Conservation (phyloP, 441 rosid species). For the Theobroma grandiflorum region DNA sequence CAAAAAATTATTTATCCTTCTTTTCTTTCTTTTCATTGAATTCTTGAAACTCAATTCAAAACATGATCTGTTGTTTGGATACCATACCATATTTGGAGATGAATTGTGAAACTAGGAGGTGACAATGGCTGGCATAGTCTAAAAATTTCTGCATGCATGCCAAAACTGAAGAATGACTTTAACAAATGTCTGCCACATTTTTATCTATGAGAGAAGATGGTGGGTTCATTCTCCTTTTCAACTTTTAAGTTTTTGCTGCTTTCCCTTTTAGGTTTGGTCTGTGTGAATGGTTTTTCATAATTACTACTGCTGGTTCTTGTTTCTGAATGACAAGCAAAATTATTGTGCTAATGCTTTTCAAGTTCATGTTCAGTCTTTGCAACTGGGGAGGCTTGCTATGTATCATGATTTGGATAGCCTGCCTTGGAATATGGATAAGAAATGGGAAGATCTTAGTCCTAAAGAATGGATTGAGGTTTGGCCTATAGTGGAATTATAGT, state of each 20-base stretch:
- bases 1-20: neutral
- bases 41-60: neutral
- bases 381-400: constrained; percentile 91
- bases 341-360: constrained; percentile 38
- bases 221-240: neutral
- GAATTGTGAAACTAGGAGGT: constrained; percentile 6
- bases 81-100: constrained; percentile 4
- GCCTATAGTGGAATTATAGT: constrained; percentile 32
- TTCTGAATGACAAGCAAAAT: constrained; percentile 23
- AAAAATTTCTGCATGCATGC: constrained; percentile 1
- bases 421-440: constrained; percentile 85
- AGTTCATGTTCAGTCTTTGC: constrained; percentile 74
- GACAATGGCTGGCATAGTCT: constrained; percentile 13
- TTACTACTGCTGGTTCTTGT: constrained; percentile 35
- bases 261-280: constrained; percentile 28
- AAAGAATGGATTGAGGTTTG: constrained; percentile 96
- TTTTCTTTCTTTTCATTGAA: neutral
- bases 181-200: neutral
- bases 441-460: constrained; percentile 94
- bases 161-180: constrained; percentile 3
- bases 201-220: constrained; percentile 14
- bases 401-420: constrained; percentile 87
- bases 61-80: constrained; percentile 2
- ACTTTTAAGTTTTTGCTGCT: constrained; percentile 1
- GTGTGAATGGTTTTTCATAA: constrained; percentile 19